Conservation (phyloP, 768 basidiomycete species). For the Russula sp. region DNA sequence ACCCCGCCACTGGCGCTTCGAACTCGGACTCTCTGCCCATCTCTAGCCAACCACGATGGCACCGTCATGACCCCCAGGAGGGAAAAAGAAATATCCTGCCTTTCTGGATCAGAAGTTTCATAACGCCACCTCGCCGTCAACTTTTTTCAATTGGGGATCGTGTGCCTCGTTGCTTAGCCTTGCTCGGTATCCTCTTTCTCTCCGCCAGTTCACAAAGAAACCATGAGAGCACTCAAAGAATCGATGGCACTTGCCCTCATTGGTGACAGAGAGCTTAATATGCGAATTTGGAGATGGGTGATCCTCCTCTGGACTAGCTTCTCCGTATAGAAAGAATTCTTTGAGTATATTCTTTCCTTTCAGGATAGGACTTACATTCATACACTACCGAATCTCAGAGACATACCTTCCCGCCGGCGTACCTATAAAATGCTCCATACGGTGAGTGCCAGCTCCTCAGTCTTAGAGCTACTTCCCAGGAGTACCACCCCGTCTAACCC, state of each 20-base stretch:
- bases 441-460: constrained; percentile 2
- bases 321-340: not conserved
- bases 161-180: constrained; percentile 13
- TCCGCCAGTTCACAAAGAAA: constrained; percentile 12
- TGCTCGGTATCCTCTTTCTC: constrained; percentile 11
- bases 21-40: not conserved
- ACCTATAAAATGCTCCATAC: constrained; percentile 18
- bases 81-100: constrained; percentile 14
- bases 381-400: not conserved
- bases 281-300: constrained; percentile 14
- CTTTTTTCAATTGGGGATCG: constrained; percentile 7
- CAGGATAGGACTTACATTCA: constrained; percentile 6
- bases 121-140: constrained; percentile 18
- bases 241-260: constrained; percentile 14
- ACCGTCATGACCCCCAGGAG: constrained; percentile 9
- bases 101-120: constrained; percentile 17
- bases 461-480: constrained; percentile 2
- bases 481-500: constrained; percentile 6
- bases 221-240: constrained; percentile 4
- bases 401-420: not conserved
- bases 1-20: constrained; percentile 13
- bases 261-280: constrained; percentile 14
- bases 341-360: constrained; percentile 3
- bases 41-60: constrained; percentile 1
- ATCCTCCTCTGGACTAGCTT: constrained; percentile 7